A percentile compares a stretch with the other conserved stretches of the same genome.
Conservation (phyloP, 2,329 filamentous ascomycete genomes). For the Talaromyces marneffei region DNA sequence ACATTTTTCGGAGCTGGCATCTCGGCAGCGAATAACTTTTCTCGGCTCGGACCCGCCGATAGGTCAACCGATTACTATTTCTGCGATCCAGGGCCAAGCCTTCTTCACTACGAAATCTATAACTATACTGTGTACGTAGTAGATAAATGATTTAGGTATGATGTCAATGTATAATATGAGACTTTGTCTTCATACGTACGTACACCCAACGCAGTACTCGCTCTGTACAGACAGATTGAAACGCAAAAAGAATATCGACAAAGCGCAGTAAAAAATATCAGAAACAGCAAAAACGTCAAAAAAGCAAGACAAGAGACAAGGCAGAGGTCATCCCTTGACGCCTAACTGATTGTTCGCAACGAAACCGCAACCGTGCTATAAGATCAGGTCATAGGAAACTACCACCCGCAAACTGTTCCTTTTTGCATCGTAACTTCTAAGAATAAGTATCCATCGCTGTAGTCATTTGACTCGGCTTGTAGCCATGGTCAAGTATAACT, state of each 20-base stretch:
- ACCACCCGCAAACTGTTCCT: background rate
- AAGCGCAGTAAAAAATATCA: background rate
- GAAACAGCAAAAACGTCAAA: background rate
- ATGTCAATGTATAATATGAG: background rate
- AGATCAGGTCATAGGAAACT: slow-evolving; percentile 6
- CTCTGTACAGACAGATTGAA: slow-evolving; percentile 2
- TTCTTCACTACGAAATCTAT: background rate
- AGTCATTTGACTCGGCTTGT: background rate
- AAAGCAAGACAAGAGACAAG: background rate
- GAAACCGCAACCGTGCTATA: slow-evolving; percentile 1
- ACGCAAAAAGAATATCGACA: background rate
- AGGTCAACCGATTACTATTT: background rate
- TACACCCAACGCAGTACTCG: background rate
- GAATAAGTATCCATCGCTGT: background rate
- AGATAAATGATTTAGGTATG: too few species aligned
- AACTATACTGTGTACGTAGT: too few species aligned
- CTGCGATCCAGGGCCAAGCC: background rate
- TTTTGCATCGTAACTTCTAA: background rate
- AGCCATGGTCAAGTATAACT: background rate
- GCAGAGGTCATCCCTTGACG: slow-evolving; percentile 3
- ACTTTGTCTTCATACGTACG: background rate
- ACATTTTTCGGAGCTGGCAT: slow-evolving; percentile 2
- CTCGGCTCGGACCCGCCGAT: slow-evolving; percentile 7
- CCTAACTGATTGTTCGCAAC: slow-evolving; percentile 3
- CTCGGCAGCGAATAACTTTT: slow-evolving; percentile 7